Evolutionary conservation across 331 rosid species (phyloP), one percentile per base, ranked within the genome.

Genomic region (Pyracantha coccinea): DNA sequence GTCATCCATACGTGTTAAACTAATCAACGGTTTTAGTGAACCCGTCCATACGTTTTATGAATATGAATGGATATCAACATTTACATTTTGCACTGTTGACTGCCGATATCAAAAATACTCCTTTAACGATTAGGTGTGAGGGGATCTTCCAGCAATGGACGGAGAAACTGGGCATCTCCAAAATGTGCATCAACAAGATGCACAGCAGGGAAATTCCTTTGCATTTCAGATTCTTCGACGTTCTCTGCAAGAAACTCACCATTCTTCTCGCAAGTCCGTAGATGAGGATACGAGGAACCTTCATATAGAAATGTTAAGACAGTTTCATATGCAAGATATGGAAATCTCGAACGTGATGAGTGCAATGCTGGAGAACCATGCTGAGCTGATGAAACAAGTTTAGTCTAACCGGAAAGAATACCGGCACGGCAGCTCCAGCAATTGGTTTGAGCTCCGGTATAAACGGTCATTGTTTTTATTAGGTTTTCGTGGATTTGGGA

Each of bases 241-340:
- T 69, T 89, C 97, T 24, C 78, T 95, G 45, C 92, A 90, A 64
- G 97, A 95, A 84, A 90, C 96, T 38, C 88, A 86, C 1, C 93
- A 88, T 73, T 89, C 97, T 55, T 83, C 89, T 86, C 91, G 84
- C 90, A 95, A 85, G 84, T 90, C 96, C 72, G 83, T 92, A 71
- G 93, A 92, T 17, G 91, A 88, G 83, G 97, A 92, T 77, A 86
- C 86, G 89, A 87, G 97, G 84, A 95, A 95, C 86, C 97, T 95
- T 85, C 97, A 89, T 77, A 84, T 92, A 72, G 97, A 95, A 88
- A 79, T 86, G 74, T 78, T 95, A 78, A 86, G 97, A 79, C 97
- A 95, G 75, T 95, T 92, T 81, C 99, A 90, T 68, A 82, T 90
- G 89, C 97, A 95, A 69, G 97, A 92, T 93, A 89, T 74, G 74